phyloP scores from a whole-genome alignment of 202 grass and related monocot species.

The Hordeum pubiflorum region DNA sequence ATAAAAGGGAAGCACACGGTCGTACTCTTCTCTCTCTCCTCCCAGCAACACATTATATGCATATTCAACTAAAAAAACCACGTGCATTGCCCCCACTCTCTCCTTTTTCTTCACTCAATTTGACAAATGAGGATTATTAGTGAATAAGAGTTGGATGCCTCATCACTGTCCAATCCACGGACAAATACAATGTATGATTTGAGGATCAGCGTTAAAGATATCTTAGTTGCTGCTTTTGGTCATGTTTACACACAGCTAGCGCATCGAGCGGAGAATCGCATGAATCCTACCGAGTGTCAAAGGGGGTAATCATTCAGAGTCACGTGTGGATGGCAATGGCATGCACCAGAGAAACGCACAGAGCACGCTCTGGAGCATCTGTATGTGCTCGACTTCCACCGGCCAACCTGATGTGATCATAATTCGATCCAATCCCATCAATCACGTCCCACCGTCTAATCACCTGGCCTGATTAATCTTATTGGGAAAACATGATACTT shows the following conservation, averaged over 20 bases:
- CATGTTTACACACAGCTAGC: neutral
- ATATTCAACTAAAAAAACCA: too few species aligned
- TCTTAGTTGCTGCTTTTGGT: too few species aligned
- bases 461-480: neutral
- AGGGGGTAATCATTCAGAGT: neutral
- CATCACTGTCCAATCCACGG: too few species aligned
- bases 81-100: too few species aligned
- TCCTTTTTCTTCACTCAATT: too few species aligned
- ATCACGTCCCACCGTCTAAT: neutral
- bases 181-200: too few species aligned
- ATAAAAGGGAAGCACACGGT: too few species aligned
- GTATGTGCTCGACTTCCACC: neutral
- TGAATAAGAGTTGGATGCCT: too few species aligned
- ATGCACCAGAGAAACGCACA: neutral
- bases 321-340: neutral
- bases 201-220: too few species aligned
- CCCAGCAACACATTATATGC: too few species aligned
- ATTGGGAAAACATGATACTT: neutral
- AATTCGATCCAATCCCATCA: neutral
- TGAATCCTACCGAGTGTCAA: neutral
- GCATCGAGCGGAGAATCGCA: neutral
- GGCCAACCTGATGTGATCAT: slow-evolving; percentile 1
- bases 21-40: too few species aligned
- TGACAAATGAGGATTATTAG: too few species aligned
- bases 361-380: neutral